A percentile compares a stretch with the other conserved stretches of the same genome.
Evolutionary conservation across 139 green algal genomes (phyloP).

Genomic region (Nannochloris sp.): DNA sequence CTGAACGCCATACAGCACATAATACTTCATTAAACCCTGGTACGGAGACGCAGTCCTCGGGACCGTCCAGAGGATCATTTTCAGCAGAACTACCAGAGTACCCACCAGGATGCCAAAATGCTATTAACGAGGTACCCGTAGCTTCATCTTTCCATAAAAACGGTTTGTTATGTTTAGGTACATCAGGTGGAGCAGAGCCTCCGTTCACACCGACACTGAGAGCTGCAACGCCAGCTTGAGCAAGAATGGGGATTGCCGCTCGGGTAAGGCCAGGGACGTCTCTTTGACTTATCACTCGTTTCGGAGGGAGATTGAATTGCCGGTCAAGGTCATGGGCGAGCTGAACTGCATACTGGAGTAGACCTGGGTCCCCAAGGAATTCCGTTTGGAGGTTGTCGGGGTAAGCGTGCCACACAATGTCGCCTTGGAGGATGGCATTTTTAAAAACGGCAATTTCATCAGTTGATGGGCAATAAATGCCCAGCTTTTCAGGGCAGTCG

Average conservation of each 20-base stretch:
- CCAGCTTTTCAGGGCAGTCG: conserved; percentile 47
- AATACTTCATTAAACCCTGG: conserved; percentile 27
- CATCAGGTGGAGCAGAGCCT: conserved; percentile 26
- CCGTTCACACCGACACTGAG: conserved; percentile 35
- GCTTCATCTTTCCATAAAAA: conserved; percentile 33
- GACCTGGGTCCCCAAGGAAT: conserved; percentile 30
- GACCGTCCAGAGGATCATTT: neutral
- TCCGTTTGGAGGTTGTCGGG: conserved; percentile 52
- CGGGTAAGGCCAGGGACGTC: conserved; percentile 58
- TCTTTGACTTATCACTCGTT: conserved; percentile 24
- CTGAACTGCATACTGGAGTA: conserved; percentile 15
- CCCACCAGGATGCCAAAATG: conserved; percentile 25
- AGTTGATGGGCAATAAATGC: conserved; percentile 37
- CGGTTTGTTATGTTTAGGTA: conserved; percentile 30
- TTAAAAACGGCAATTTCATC: conserved; percentile 12
- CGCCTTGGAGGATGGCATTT: conserved; percentile 27
- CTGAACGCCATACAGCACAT: conserved; percentile 30
- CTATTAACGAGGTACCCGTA: conserved; percentile 24
- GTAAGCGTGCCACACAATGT: conserved; percentile 44
- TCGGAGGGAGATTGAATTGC: neutral
- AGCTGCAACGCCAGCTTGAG: conserved; percentile 10
- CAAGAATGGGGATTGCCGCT: conserved; percentile 36
- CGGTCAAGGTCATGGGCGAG: neutral
- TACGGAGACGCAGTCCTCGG: neutral
- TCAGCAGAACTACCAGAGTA: too few relatives aligned